Evolutionary conservation across 345 rosid species (phyloP).

Genomic region (Psidium guajava): DNA sequence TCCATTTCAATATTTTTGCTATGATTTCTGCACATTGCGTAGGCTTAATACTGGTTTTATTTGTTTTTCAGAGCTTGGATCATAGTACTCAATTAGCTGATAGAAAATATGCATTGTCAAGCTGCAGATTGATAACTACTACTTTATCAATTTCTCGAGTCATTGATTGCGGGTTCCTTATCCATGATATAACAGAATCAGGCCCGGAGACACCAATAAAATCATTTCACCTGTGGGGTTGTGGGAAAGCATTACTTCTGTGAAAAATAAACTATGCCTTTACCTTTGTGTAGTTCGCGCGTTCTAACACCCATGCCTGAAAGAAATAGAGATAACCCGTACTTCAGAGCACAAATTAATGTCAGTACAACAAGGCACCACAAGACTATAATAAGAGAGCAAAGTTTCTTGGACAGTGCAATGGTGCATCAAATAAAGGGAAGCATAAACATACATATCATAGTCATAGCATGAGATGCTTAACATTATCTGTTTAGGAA

Average conservation of each 20-base stretch:
- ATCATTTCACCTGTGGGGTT: background rate
- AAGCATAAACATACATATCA: background rate
- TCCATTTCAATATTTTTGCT: background rate
- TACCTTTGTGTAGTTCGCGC: slow-evolving; percentile 79
- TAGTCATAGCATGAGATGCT: background rate
- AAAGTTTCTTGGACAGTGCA: background rate
- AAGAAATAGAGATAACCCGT: background rate
- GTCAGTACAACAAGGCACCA: background rate
- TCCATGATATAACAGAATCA: background rate
- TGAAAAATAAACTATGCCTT: background rate
- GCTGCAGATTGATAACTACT: background rate
- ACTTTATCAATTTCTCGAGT: background rate
- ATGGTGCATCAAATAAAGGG: background rate
- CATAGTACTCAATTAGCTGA: background rate
- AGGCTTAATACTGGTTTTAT: background rate
- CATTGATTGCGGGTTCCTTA: background rate
- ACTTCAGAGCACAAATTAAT: background rate
- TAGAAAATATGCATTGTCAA: background rate
- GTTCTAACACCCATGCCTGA: slow-evolving; percentile 74
- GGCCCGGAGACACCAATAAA: background rate
- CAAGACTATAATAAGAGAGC: background rate
- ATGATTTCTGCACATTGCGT: background rate
- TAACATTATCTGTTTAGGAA: background rate
- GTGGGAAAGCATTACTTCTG: background rate
- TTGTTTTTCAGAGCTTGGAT: background rate